Evolutionary conservation across 768 basidiomycete genomes (phyloP).

Genomic region (Arthromyces matolae): DNA sequence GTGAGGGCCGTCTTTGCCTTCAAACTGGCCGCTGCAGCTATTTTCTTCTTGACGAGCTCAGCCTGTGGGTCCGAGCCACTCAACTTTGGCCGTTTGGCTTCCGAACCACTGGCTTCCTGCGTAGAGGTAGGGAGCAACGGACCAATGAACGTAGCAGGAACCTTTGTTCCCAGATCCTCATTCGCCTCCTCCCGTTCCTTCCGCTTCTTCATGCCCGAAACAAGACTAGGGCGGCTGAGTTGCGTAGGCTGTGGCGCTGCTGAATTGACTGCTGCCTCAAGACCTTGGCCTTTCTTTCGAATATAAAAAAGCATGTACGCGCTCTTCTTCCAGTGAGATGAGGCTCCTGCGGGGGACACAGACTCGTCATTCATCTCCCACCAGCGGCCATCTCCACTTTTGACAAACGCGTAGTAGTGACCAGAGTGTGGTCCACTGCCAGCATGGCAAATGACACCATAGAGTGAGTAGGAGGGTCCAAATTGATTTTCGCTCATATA

Average conservation of each 20-base stretch:
- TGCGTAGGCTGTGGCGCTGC: conserved; percentile 22
- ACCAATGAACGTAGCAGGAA: conserved; percentile 55
- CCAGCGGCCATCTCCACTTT: conserved; percentile 68
- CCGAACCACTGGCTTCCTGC: conserved; percentile 20
- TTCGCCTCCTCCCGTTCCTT: conserved; percentile 36
- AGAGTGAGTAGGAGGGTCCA: conserved; percentile 79
- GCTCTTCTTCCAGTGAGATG: conserved; percentile 65
- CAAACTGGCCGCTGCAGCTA: conserved; percentile 32
- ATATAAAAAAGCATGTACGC: conserved; percentile 96
- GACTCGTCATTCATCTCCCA: conserved; percentile 92
- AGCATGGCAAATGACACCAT: conserved; percentile 90
- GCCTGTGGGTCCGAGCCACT: conserved; percentile 49
- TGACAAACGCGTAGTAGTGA: conserved; percentile 89
- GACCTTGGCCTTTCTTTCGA: conserved; percentile 69
- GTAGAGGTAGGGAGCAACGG: conserved; percentile 55
- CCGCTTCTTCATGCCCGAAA: conserved; percentile 49
- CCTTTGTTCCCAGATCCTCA: conserved; percentile 49
- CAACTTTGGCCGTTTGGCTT: conserved; percentile 23
- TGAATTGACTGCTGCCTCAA: conserved; percentile 58
- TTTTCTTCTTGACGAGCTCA: conserved; percentile 48
- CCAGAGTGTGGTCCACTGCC: conserved; percentile 93
- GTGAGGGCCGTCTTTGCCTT: conserved; percentile 25
- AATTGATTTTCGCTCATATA: conserved; percentile 82
- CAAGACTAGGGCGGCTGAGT: conserved; percentile 30
- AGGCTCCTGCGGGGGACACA: conserved; percentile 40